These are phyloP conservation scores for Cyamopsis tetragonoloba DNA, from an alignment of 306 rosid species.

Conservation along the genomic window DNA sequence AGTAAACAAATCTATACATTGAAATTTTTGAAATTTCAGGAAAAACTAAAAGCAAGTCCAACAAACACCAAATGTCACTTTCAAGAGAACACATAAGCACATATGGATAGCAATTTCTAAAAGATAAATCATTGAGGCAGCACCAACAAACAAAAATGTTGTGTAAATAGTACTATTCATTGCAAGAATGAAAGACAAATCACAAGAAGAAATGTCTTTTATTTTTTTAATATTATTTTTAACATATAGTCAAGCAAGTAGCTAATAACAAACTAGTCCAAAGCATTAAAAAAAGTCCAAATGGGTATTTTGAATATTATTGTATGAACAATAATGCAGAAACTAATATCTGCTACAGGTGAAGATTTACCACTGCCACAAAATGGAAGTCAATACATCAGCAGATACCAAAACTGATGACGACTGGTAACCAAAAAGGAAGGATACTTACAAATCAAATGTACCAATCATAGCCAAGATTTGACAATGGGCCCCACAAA, in stretches of 20 bases:
- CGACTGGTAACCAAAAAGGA: conserved; percentile 29
- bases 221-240: background rate
- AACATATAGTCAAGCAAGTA: conserved; percentile 27
- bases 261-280: conserved; percentile 13
- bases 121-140: conserved; percentile 14
- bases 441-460: conserved; percentile 19
- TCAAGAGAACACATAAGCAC: conserved; percentile 20
- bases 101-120: background rate
- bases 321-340: conserved; percentile 22
- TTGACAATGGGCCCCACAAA: conserved; percentile 28
- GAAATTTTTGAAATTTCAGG: conserved; percentile 22
- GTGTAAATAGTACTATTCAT: conserved; percentile 16
- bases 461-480: conserved; percentile 26
- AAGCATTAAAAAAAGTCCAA: conserved; percentile 15
- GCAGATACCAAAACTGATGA: conserved; percentile 35
- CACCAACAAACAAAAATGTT: conserved; percentile 13
- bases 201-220: background rate
- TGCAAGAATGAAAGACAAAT: background rate
- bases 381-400: conserved; percentile 25
- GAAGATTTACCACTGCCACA: conserved; percentile 22
- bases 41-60: background rate
- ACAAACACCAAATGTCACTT: conserved; percentile 23
- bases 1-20: too few relatives aligned
- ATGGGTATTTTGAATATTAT: background rate
- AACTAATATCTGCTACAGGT: conserved; percentile 7